Evolutionary conservation across 192 early-diverging fungal genomes (phyloP), one percentile per base, ranked within the genome.

Genomic region (Rhizoclosmatium sp.): DNA sequence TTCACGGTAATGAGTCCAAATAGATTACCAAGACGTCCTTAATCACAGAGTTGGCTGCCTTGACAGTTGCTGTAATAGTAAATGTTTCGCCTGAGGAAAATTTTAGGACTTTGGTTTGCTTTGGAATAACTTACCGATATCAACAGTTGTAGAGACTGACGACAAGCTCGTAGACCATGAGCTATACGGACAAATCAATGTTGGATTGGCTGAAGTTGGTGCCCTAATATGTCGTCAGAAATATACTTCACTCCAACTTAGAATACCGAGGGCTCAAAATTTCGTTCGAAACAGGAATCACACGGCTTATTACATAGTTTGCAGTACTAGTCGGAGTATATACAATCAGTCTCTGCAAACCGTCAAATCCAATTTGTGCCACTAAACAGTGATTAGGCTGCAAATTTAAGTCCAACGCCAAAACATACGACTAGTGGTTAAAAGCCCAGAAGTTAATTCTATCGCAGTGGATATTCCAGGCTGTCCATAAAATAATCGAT

Each of bases 271-370:
- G 75, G 51, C 75, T 76, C 44, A 67, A 40, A 7, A 76, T 51
- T 67, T 76, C 75, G 54, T 76, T 76, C 14, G 62, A 47, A 62
- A 76, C 54, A 39, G 75, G 47, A 47, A 76, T 39, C 2, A 76
- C 42, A 12, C 75, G 10, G 31, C 64, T 76, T 31, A 23, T 54
- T 4, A 76, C 75, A 44, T 66, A 76, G 41, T 51, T 56, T 40
- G 14, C 65, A 21, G 64, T 31, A 16, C 59, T 47, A 12, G 65
- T 54, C 10, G 75, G 75, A 14, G 19, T n/a, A 56, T 76, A 67
- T 12, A 76, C 65, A 41, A 76, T 16, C 10, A 76, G 49, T 23
- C 75, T 21, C 48, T 76, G 75, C 9, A 54, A 7, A 2, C n/a
- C 61, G 48, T 76, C 75, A 54, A 76, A 76, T 14, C 47, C 46